A percentile compares a stretch with the other conserved stretches of the same genome.
These are phyloP conservation scores for Tephrocybe sp. DNA, from an alignment of 768 basidiomycete species.

Conservation along the genomic window DNA sequence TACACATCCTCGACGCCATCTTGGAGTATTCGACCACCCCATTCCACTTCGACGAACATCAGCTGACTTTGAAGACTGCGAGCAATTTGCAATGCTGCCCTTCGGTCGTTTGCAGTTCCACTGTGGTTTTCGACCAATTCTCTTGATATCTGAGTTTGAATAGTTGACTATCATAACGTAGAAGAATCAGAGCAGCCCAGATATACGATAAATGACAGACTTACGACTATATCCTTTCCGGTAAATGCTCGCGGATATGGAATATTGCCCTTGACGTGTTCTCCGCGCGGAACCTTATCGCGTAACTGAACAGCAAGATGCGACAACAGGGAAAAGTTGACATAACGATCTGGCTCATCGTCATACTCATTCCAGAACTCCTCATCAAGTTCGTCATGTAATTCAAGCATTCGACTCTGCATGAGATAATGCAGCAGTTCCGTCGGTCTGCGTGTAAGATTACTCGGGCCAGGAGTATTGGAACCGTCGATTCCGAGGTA, in stretches of 20 bases:
- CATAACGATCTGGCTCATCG: constrained; percentile 69
- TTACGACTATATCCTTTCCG: constrained; percentile 88
- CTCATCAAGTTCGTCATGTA: constrained; percentile 41
- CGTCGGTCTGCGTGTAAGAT: constrained; percentile 15
- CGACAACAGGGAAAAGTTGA: constrained; percentile 83
- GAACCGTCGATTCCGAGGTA: constrained; percentile 8
- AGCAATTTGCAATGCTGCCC: constrained; percentile 82
- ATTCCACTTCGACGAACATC: constrained; percentile 97
- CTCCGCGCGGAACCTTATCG: constrained; percentile 84
- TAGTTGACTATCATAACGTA: constrained; percentile 60
- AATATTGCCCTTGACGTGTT: constrained; percentile 93
- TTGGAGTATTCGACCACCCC: constrained; percentile 79
- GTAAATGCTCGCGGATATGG: constrained; percentile 91
- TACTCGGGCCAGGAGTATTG: constrained; percentile 15
- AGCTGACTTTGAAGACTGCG: constrained; percentile 87
- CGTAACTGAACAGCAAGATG: constrained; percentile 86
- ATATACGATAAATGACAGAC: constrained; percentile 26
- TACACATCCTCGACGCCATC: constrained; percentile 95
- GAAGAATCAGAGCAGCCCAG: background rate
- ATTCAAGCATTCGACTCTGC: constrained; percentile 8
- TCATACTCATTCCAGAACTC: constrained; percentile 43
- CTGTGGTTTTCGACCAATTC: constrained; percentile 70
- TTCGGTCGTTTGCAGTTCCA: constrained; percentile 66
- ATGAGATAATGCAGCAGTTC: constrained; percentile 14
- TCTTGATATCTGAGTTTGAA: constrained; percentile 79